phyloP scores from a whole-genome alignment of 257 asterid genomes.

The Datura wrightii region DNA sequence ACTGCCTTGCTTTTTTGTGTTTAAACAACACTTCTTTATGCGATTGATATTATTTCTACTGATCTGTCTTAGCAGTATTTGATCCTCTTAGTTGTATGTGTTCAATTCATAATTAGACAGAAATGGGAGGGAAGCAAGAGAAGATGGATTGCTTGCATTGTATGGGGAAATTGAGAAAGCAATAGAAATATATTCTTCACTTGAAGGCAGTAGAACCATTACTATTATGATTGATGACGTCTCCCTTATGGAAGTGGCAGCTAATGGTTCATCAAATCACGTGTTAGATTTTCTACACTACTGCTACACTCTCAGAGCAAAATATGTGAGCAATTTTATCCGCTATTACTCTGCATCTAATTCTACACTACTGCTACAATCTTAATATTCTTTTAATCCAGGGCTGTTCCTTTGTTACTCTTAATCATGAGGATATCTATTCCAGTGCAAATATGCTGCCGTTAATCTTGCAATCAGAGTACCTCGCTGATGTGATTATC shows the following conservation, averaged over 20 bases:
- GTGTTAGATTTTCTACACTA: constrained; percentile 84
- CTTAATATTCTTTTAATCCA: constrained; percentile 42
- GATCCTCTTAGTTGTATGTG: neutral
- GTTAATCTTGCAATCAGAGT: constrained; percentile 69
- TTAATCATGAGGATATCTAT: constrained; percentile 83
- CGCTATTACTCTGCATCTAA: constrained; percentile 9
- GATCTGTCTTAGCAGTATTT: neutral
- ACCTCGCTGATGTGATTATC: constrained; percentile 71
- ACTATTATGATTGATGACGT: constrained; percentile 78
- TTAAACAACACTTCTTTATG: neutral
- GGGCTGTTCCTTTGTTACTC: constrained; percentile 76
- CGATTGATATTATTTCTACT: neutral
- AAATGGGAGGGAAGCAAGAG: constrained; percentile 47
- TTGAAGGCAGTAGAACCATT: constrained; percentile 47
- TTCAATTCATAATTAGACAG: constrained; percentile 45
- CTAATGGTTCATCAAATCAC: constrained; percentile 64
- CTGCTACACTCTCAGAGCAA: constrained; percentile 72
- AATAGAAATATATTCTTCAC: constrained; percentile 56
- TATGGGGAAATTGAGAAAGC: constrained; percentile 81
- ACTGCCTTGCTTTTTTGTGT: neutral
- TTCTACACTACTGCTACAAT: neutral
- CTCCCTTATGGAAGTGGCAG: constrained; percentile 89
- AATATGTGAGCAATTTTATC: constrained; percentile 61
- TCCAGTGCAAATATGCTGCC: constrained; percentile 55
- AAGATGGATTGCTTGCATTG: constrained; percentile 55